Evolutionary conservation across 192 early-diverging fungal species (phyloP), one percentile per base, ranked within the genome.

Genomic region (Backusella australiensis): DNA sequence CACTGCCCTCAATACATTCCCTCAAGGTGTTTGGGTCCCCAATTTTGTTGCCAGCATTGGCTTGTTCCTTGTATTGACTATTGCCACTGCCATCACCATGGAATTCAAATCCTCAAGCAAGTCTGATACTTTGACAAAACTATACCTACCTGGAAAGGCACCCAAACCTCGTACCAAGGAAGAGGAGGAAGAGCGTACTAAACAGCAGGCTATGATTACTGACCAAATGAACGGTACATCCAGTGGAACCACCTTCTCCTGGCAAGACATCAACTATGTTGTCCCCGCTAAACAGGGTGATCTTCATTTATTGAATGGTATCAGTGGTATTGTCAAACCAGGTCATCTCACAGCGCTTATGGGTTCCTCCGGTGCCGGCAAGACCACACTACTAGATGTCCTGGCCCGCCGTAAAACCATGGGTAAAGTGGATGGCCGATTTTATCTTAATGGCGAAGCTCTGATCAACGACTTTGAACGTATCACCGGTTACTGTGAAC

Each of bases 401-500:
- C 81, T 94, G 15, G 90, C 91, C 53, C 87, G 87, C 75, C 90
- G 94, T 82, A 95, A 95, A 84, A 95, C 90, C 72, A 89, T 86
- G 29, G 86, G 86, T 19, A 83, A 82, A 6, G 80, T 91, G 3
- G 85, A 89, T 42, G 93, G 93, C 46, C 77, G 75, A 34, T 86
- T 94, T 42, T 88, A 90, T 71, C 85, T 95, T 73, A 90, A 92
- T 82, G 87, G 88, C 46, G 83, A 84, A 56, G 72, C 81, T 19
- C 74, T 87, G 46, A 81, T 77, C 92, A 91, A 66, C 41, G 90
- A 90, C 76, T 92, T 93, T 84, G 87, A 89, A 73, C 88, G 91
- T 65, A 83, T 94, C 69, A 86, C 89, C 52, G 91, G 91, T 4
- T 96, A 95, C 80, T 92, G 91, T 80, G 95, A 96, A 80, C 95